Base-by-base conservation (phyloP, 129 eudicot genomes). In the Arctium lappa region DNA sequence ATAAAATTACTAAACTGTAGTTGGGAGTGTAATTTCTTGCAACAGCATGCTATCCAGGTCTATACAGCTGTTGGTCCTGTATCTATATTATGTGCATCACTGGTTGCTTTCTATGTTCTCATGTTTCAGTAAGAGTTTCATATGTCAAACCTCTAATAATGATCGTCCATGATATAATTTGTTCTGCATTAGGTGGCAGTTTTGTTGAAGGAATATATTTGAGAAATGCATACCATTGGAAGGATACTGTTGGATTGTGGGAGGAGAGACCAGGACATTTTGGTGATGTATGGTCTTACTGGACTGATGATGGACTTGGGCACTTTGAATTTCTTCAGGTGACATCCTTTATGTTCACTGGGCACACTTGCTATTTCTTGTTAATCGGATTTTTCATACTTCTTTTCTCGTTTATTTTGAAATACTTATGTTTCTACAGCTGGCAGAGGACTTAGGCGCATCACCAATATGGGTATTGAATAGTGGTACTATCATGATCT, bases 241-340 rank as follows among this genome's bases (percentile, higher is more conserved):
- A 96, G 83, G 97, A 90, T 80, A 93, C 97, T 46, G 78, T 96
- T 56, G 99, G 99, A 34, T 91, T 95, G 15, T 93, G 98, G 99
- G 94, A 93, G 84, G 91, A 93, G 78, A 90, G 99, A 78, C 93
- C 99, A 0, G 99, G 99, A 15, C 99, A 96, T 84, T 86, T 93
- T 82, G 94, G 93, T 65, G 99, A 93, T 80, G 91, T 90, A 74
- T 96, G 99, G 99, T 70, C 85, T 40, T 96, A 96, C 81, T 96
- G 99, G 99, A 96, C 95, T 4, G 99, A 96, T 83, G 99, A 96
- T 87, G 99, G 98, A 72, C 90, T 96, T 76, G 99, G 99, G 4
- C 89, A 90, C 87, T 90, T 89, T 32, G 99, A 96, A 86, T 93
- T 90, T 84, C 92, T 96, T 66, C 98, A 90, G 90, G 99, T 93